Evolutionary conservation across 176 grass and related monocot genomes (phyloP).

Genomic region (Rhipidocladum racemiflorum): DNA sequence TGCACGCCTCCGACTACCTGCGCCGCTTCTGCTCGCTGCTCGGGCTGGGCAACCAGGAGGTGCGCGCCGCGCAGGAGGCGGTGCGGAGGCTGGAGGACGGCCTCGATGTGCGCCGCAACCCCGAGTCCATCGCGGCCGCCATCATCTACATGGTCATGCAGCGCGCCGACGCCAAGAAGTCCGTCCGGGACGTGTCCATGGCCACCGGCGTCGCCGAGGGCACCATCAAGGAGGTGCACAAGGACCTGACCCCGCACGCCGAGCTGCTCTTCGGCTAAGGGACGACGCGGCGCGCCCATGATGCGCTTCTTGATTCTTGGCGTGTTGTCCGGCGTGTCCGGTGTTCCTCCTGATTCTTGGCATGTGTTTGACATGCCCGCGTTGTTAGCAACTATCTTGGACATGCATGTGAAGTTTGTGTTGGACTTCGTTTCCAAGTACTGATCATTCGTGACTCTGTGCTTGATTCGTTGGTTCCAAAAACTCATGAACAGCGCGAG

Average conservation of each 20-base stretch:
- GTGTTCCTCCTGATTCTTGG: neutral
- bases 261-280: constrained; percentile 28
- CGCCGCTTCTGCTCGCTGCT: constrained; percentile 47
- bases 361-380: neutral
- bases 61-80: constrained; percentile 40
- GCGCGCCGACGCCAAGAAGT: constrained; percentile 8
- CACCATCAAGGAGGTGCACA: constrained; percentile 49
- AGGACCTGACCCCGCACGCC: constrained; percentile 36
- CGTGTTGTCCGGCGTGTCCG: too few relatives aligned
- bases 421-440: constrained; percentile 31
- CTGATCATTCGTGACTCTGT: constrained; percentile 27
- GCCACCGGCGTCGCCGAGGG: constrained; percentile 50
- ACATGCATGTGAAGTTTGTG: neutral
- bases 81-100: constrained; percentile 8
- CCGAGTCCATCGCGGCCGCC: constrained; percentile 44
- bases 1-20: constrained; percentile 38
- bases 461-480: constrained; percentile 30
- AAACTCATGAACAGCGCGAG: neutral
- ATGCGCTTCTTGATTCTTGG: neutral
- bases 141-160: constrained; percentile 52
- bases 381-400: constrained; percentile 16
- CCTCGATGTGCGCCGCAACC: constrained; percentile 53
- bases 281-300: neutral
- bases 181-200: constrained; percentile 33
- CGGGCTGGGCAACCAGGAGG: constrained; percentile 40